Conservation (phyloP, 2,329 filamentous ascomycete genomes). For the Calonectria multiphialidica region DNA sequence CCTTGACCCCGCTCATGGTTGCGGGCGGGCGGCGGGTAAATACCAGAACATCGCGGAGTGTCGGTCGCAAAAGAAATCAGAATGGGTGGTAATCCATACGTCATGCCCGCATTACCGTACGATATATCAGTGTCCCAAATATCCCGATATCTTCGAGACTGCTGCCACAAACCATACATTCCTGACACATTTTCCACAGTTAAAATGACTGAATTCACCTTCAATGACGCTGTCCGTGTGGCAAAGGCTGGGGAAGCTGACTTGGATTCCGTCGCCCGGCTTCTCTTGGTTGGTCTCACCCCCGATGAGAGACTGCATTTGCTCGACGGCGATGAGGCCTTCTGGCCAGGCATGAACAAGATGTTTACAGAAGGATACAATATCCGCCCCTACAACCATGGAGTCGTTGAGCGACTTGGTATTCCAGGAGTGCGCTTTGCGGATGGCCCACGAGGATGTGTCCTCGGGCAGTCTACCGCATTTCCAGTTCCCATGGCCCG, state of each 20-base stretch:
- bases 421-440: constrained; percentile 32
- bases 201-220: background rate
- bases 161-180: background rate
- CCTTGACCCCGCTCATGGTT: background rate
- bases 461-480: constrained; percentile 28
- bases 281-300: background rate
- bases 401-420: constrained; percentile 25
- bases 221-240: background rate
- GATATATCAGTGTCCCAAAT: background rate
- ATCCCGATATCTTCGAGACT: background rate
- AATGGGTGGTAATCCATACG: background rate
- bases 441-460: constrained; percentile 33
- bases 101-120: background rate
- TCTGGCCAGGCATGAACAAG: constrained; percentile 8
- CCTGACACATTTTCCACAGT: too few relatives aligned
- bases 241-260: background rate
- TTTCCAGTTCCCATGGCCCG: constrained; percentile 38
- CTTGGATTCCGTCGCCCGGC: background rate
- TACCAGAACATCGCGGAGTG: background rate
- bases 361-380: constrained; percentile 18
- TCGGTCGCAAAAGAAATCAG: background rate
- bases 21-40: background rate
- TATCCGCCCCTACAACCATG: constrained; percentile 24
- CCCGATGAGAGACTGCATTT: constrained; percentile 10
- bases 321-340: constrained; percentile 24